A percentile compares a stretch with the other conserved stretches of the same genome.
These are phyloP conservation scores for Fomitopsis schrenkii DNA, from an alignment of 1,284 basidiomycete genomes.

Conservation along the genomic window DNA sequence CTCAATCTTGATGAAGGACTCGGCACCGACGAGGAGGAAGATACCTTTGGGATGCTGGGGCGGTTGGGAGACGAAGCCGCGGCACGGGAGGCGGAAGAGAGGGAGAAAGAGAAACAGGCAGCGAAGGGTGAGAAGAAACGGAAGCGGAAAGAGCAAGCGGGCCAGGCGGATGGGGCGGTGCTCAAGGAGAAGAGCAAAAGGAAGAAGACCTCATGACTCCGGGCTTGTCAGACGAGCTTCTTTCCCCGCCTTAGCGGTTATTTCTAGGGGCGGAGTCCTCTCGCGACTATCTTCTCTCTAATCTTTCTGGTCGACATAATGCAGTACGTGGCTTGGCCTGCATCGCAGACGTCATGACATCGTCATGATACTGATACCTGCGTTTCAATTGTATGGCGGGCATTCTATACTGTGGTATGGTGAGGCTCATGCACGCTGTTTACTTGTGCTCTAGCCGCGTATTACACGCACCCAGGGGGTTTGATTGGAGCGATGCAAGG, in stretches of 20 bases:
- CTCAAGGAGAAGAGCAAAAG: background rate
- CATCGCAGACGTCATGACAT: no score
- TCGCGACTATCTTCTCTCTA: no score
- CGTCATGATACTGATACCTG: no score
- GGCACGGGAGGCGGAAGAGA: conserved; percentile 22
- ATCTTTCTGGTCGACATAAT: no score
- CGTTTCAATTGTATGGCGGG: no score
- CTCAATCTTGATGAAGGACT: conserved; percentile 24
- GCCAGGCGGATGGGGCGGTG: background rate
- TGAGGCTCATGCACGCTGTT: no score
- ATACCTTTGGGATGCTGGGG: conserved; percentile 38
- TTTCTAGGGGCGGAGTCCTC: no score
- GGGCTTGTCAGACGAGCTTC: background rate
- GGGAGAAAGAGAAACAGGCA: conserved; percentile 25
- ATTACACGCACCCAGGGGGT: no score
- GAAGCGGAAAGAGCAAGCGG: conserved; percentile 21
- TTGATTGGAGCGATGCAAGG: no score
- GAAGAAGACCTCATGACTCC: background rate
- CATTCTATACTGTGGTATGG: no score
- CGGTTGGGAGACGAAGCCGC: conserved; percentile 27
- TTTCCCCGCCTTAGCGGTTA: background rate
- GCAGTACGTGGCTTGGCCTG: no score
- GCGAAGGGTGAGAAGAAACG: conserved; percentile 27
- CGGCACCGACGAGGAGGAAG: conserved; percentile 28
- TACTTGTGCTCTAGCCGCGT: no score